Evolutionary conservation across 129 eudicot species (phyloP).

Genomic region (Helichrysum umbraculigerum): DNA sequence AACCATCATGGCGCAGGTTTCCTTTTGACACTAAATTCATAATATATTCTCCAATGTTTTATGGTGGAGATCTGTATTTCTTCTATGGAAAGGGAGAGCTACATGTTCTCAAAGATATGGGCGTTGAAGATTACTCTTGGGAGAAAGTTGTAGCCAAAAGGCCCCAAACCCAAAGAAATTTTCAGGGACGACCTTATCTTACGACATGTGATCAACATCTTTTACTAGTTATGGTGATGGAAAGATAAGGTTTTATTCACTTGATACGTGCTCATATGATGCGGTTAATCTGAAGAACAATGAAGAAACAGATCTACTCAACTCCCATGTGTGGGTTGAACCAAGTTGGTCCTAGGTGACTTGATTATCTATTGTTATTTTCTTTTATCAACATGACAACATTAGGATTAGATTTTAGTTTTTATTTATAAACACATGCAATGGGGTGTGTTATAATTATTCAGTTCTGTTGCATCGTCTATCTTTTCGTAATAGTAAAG

Average conservation of each 20-base stretch:
- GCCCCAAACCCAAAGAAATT: not conserved
- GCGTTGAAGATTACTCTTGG: no score
- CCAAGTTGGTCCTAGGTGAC: not conserved
- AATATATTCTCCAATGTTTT: no score
- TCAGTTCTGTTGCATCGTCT: no score
- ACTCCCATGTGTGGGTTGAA: not conserved
- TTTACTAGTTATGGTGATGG: not conserved
- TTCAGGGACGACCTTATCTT: not conserved
- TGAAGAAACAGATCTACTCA: not conserved
- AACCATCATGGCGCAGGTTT: no score
- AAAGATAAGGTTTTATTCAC: not conserved
- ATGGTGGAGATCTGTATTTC: no score
- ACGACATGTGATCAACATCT: not conserved
- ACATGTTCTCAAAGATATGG: no score
- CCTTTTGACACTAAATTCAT: no score
- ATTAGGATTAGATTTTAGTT: no score
- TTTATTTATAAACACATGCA: no score
- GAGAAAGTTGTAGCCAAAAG: not conserved
- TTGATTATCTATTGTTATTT: not conserved
- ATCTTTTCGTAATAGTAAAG: no score
- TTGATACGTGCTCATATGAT: not conserved
- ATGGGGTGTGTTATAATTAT: no score
- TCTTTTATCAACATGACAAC: not conserved
- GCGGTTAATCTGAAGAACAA: not conserved
- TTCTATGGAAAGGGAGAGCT: no score